These are phyloP conservation scores for Candida orba DNA, from an alignment of 805 yeast genomes.

Conservation along the genomic window DNA sequence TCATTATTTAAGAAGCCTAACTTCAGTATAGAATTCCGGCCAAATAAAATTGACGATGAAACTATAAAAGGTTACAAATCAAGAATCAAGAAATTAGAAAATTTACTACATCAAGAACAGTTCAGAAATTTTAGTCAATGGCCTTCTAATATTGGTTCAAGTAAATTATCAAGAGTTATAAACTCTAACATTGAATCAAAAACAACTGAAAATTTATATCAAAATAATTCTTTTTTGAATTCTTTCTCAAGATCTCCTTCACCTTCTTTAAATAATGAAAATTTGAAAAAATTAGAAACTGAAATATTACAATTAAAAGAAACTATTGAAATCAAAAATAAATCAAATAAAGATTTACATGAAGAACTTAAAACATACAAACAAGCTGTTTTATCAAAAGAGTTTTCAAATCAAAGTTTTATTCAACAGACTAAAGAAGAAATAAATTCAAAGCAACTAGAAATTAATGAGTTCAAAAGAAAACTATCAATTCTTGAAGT, in stretches of 20 bases:
- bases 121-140: constrained; percentile 44
- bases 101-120: constrained; percentile 66
- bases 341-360: constrained; percentile 3
- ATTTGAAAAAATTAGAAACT: constrained; percentile 5
- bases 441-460: background rate
- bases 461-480: background rate
- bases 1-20: constrained; percentile 23
- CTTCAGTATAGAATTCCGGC: constrained; percentile 2
- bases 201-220: background rate
- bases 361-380: constrained; percentile 14
- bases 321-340: background rate
- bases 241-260: constrained; percentile 8
- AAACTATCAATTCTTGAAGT: background rate
- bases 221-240: background rate
- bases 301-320: constrained; percentile 9
- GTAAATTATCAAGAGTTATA: constrained; percentile 1
- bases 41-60: constrained; percentile 19
- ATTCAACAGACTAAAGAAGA: background rate
- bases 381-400: constrained; percentile 9
- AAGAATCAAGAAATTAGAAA: constrained; percentile 72
- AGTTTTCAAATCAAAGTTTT: constrained; percentile 10
- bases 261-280: constrained; percentile 5
- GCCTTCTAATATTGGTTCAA: constrained; percentile 25
- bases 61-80: constrained; percentile 56
- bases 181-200: background rate